Conservation (phyloP, 2,329 filamentous ascomycete species). For the Cucurbitaria berberidis region DNA sequence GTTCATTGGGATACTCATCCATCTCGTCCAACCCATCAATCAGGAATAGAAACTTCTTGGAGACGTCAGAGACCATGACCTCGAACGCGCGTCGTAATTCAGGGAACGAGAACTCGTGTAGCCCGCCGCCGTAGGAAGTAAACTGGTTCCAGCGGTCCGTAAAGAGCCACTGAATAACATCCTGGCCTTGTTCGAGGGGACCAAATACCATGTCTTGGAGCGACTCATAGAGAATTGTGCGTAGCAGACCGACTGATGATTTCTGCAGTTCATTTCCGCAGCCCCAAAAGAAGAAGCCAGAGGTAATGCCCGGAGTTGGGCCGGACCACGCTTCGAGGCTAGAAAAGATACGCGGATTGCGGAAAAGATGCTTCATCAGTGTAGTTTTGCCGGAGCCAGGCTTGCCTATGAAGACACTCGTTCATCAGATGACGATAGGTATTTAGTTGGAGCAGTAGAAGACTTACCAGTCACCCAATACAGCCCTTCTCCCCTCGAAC, state of each 20-base stretch:
- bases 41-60: slow-evolving; percentile 42
- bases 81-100: slow-evolving; percentile 35
- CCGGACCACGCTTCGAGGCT: slow-evolving; percentile 40
- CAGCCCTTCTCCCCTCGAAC: slow-evolving; percentile 31
- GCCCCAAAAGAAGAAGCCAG: slow-evolving; percentile 57
- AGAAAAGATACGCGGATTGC: slow-evolving; percentile 31
- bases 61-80: slow-evolving; percentile 32
- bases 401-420: slow-evolving; percentile 28
- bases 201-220: slow-evolving; percentile 43
- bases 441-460: not conserved
- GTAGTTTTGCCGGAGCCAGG: slow-evolving; percentile 58
- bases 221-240: slow-evolving; percentile 38
- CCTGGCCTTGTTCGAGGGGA: slow-evolving; percentile 31
- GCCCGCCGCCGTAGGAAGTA: slow-evolving; percentile 34
- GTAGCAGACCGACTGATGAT: slow-evolving; percentile 30
- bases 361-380: slow-evolving; percentile 50
- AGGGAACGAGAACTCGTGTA: slow-evolving; percentile 25
- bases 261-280: slow-evolving; percentile 37
- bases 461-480: slow-evolving; percentile 40
- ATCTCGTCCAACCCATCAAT: slow-evolving; percentile 42
- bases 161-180: slow-evolving; percentile 34
- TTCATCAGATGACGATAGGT: not conserved
- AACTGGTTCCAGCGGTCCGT: slow-evolving; percentile 39
- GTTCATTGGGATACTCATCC: slow-evolving; percentile 27
- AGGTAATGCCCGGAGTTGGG: slow-evolving; percentile 35